Conservation (phyloP, 257 asterid genomes). For the Solanum dulcamara region DNA sequence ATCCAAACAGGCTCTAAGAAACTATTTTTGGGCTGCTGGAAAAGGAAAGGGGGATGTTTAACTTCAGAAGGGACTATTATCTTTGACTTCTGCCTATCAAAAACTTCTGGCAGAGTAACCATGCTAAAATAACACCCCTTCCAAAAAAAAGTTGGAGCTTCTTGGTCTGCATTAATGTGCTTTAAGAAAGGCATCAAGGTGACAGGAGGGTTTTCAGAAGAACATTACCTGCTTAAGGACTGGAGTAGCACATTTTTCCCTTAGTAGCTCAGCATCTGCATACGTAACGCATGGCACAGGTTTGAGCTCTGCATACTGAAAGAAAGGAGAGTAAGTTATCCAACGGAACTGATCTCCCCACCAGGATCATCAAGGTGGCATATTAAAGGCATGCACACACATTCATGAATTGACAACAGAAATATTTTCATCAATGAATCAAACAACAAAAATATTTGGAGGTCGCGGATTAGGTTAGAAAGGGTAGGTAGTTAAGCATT, state of each 20-base stretch:
- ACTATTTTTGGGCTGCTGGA: background rate
- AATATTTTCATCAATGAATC: background rate
- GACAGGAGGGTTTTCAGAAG: background rate
- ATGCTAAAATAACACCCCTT: background rate
- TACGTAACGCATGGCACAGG: slow-evolving; percentile 94
- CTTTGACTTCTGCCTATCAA: background rate
- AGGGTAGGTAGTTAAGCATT: too few species aligned
- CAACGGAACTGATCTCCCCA: background rate
- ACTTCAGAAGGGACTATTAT: background rate
- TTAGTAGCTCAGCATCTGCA: slow-evolving; percentile 57
- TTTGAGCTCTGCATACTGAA: slow-evolving; percentile 98
- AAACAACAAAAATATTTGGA: background rate
- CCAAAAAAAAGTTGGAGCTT: background rate
- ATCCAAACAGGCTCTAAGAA: too few species aligned
- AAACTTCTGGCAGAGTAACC: background rate
- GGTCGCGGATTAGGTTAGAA: too few species aligned
- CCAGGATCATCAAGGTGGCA: background rate
- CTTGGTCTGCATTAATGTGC: background rate
- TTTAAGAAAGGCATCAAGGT: background rate
- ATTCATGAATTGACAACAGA: background rate
- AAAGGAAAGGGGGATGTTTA: background rate
- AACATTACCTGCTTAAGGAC: slow-evolving; percentile 74
- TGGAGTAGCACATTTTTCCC: slow-evolving; percentile 89
- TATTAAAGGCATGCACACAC: background rate
- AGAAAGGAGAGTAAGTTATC: background rate